Base-by-base conservation (phyloP, 257 asterid genomes). In the Misopates orontium region DNA sequence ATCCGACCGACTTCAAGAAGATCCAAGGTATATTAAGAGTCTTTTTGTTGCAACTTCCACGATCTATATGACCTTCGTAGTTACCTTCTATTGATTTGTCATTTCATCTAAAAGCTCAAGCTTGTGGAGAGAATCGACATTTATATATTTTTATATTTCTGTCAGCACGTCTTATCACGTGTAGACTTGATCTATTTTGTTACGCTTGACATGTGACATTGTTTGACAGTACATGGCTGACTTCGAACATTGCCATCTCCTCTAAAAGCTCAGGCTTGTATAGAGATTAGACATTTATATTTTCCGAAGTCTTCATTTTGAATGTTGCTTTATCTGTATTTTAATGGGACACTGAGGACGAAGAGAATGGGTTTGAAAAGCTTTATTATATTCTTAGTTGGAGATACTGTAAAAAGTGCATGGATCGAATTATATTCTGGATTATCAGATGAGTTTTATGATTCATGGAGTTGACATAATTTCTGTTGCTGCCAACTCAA, bases 1-100 rank as follows among this genome's bases (percentile, higher is more conserved):
- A 19, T 94, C 99, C 56, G 95, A 94, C 67, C 84, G 96, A 60
- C 96, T 94, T 73, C 93, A 88, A 86, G 99, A 94, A 83, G 99
- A 94, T 76, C 96, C 99, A 49, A 82, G 99, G 99, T 94, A 83
- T 67, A 56, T 64, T 61, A 44, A 59, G 57, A 36, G 72, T 57
- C 67, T 8, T 19, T 42, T 69, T 15, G 39, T 28, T 32, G 28
- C 42, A 52, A 40, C 21, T 14, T 17, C 13, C 66, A 18, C 12
- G n/a, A 48, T 59, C 44, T 28, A 7, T 28, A 28, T 28, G 36
- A 28, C 36, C 36, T 28, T 28, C 36, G 4, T 45, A 23, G 47
- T 31, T 18, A 67, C 32, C 14, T 23, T 71, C 40, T 14, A n/a
- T n/a, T n/a, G n/a, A n/a, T n/a, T n/a, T n/a, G n/a, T n/a, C n/a